Evolutionary conservation across 2,329 filamentous ascomycete genomes (phyloP).

Genomic region (Xylaria arbuscula): DNA sequence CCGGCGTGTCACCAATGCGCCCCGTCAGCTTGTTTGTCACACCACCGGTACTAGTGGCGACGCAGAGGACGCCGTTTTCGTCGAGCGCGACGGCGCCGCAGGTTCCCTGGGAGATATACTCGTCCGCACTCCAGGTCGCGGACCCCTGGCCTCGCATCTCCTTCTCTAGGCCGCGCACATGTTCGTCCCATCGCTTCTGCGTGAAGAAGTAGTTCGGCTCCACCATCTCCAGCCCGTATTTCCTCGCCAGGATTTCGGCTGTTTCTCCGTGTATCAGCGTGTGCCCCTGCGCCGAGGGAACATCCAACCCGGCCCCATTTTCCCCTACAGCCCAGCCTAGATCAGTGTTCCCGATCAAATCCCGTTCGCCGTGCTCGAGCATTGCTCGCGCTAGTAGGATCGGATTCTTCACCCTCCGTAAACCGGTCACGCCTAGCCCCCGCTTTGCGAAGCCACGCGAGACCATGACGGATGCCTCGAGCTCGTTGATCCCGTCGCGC

Average conservation of each 20-base stretch:
- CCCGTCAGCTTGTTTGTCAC: slow-evolving; percentile 91
- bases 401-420: slow-evolving; percentile 81
- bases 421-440: slow-evolving; percentile 79
- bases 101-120: slow-evolving; percentile 84
- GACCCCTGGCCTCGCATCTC: slow-evolving; percentile 55
- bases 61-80: slow-evolving; percentile 76
- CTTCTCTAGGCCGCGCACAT: slow-evolving; percentile 67
- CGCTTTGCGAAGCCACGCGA: slow-evolving; percentile 78
- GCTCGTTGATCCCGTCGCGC: slow-evolving; percentile 81
- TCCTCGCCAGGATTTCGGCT: slow-evolving; percentile 74
- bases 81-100: slow-evolving; percentile 86
- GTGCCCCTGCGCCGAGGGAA: slow-evolving; percentile 73
- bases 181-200: slow-evolving; percentile 81
- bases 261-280: slow-evolving; percentile 74
- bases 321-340: slow-evolving; percentile 32
- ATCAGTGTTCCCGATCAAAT: slow-evolving; percentile 55
- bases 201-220: slow-evolving; percentile 82
- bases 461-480: slow-evolving; percentile 90
- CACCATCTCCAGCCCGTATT: slow-evolving; percentile 78
- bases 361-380: slow-evolving; percentile 72
- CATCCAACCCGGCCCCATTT: slow-evolving; percentile 49
- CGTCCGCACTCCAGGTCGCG: slow-evolving; percentile 67
- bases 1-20: slow-evolving; percentile 86
- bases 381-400: slow-evolving; percentile 78
- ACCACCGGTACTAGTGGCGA: slow-evolving; percentile 77